A percentile compares a stretch with the other conserved stretches of the same genome.
These are phyloP conservation scores for Candida coleopterorum DNA, from an alignment of 805 yeast species.

Conservation along the genomic window DNA sequence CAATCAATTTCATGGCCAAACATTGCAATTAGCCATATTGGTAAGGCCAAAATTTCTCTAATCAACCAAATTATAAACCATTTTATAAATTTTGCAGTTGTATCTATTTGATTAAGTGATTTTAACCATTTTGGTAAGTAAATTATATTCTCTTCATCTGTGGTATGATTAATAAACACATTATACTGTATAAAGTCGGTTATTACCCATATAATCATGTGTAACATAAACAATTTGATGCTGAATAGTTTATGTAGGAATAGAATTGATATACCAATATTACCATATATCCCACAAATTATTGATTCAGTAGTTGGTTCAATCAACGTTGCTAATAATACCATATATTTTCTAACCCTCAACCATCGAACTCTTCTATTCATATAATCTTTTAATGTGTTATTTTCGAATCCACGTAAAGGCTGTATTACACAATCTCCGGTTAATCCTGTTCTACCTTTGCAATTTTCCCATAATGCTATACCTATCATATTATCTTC, in stretches of 20 bases:
- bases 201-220: constrained; percentile 57
- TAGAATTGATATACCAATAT: constrained; percentile 50
- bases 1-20: constrained; percentile 70
- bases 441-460: constrained; percentile 70
- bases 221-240: constrained; percentile 40
- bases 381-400: constrained; percentile 50
- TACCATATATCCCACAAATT: constrained; percentile 62
- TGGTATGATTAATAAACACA: constrained; percentile 31
- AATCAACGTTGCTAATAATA: constrained; percentile 71
- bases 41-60: constrained; percentile 72
- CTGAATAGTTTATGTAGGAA: constrained; percentile 31
- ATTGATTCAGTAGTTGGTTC: constrained; percentile 86
- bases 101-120: constrained; percentile 13
- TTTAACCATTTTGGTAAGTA: constrained; percentile 24
- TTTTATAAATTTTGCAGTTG: constrained; percentile 2
- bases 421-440: constrained; percentile 82
- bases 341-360: constrained; percentile 84
- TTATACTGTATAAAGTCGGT: constrained; percentile 60
- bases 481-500: constrained; percentile 93
- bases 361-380: constrained; percentile 78
- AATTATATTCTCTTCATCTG: constrained; percentile 6
- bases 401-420: constrained; percentile 31
- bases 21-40: constrained; percentile 82
- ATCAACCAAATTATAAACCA: constrained; percentile 52
- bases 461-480: constrained; percentile 67